Conservation (phyloP, 345 rosid genomes). For the Cardamine occulta region DNA sequence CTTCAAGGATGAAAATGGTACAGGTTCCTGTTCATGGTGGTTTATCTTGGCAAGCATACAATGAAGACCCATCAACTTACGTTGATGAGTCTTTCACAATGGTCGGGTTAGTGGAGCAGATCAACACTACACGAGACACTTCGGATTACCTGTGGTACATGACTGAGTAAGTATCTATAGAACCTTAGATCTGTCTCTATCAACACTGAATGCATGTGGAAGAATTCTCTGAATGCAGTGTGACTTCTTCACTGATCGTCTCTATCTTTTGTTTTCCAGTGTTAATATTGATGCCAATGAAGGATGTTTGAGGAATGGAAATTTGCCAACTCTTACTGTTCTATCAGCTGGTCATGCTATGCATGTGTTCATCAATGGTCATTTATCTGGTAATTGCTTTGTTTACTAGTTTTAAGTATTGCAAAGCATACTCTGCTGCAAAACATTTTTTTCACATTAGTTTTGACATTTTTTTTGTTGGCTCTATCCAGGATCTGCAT, state of each 20-base stretch:
- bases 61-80: constrained; percentile 69
- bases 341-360: constrained; percentile 95
- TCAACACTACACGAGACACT: constrained; percentile 86
- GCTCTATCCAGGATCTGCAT: constrained; percentile 70
- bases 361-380: constrained; percentile 88
- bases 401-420: constrained; percentile 10
- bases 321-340: constrained; percentile 61
- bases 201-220: background rate
- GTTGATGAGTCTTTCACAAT: constrained; percentile 72
- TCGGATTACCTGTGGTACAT: constrained; percentile 96
- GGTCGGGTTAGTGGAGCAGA: constrained; percentile 93
- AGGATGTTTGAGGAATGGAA: constrained; percentile 63
- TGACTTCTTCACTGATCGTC: constrained; percentile 6
- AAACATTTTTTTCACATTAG: background rate
- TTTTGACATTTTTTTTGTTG: constrained; percentile 29
- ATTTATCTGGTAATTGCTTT: constrained; percentile 60
- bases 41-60: constrained; percentile 94
- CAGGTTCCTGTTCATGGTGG: constrained; percentile 79
- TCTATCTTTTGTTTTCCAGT: constrained; percentile 39
- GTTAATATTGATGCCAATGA: constrained; percentile 54
- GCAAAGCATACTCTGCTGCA: background rate
- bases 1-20: constrained; percentile 83
- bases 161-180: constrained; percentile 77
- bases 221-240: constrained; percentile 9
- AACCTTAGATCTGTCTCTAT: constrained; percentile 15